Evolutionary conservation across 2,329 filamentous ascomycete species (phyloP).

Genomic region (Sarocladiaceae sp.): DNA sequence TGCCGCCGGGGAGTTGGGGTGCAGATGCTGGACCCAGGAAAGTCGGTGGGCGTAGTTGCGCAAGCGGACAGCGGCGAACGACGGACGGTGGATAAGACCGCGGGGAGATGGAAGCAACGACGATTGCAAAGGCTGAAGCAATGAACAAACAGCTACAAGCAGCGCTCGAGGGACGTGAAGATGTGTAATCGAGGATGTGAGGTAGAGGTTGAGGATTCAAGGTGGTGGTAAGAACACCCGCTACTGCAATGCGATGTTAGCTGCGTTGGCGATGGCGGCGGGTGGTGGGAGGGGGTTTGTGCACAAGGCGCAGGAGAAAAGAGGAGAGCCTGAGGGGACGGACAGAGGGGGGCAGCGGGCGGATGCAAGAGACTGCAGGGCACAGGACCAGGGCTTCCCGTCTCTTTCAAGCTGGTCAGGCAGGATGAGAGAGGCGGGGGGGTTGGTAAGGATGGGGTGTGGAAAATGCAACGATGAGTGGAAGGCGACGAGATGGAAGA

Average conservation of each 20-base stretch:
- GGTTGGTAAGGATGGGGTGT: too few species aligned
- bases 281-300: conserved; percentile 7
- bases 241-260: conserved; percentile 26
- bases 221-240: conserved; percentile 14
- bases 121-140: conserved; percentile 10
- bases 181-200: conserved; percentile 8
- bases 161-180: conserved; percentile 6
- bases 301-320: conserved; percentile 13
- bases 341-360: conserved; percentile 3
- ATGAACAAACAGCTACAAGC: conserved; percentile 7
- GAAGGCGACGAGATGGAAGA: background rate
- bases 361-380: conserved; percentile 7
- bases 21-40: background rate
- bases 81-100: conserved; percentile 1
- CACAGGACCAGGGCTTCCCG: background rate
- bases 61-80: conserved; percentile 8
- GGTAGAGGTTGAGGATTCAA: background rate
- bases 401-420: background rate
- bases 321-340: conserved; percentile 4
- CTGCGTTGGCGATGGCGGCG: conserved; percentile 20
- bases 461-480: background rate
- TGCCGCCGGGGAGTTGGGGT: conserved; percentile 9
- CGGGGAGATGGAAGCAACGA: background rate
- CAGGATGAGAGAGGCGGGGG: too few species aligned
- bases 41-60: conserved; percentile 1